Evolutionary conservation across 371 early-diverging fungal species (phyloP).

Genomic region (Mucor velutinosus): DNA sequence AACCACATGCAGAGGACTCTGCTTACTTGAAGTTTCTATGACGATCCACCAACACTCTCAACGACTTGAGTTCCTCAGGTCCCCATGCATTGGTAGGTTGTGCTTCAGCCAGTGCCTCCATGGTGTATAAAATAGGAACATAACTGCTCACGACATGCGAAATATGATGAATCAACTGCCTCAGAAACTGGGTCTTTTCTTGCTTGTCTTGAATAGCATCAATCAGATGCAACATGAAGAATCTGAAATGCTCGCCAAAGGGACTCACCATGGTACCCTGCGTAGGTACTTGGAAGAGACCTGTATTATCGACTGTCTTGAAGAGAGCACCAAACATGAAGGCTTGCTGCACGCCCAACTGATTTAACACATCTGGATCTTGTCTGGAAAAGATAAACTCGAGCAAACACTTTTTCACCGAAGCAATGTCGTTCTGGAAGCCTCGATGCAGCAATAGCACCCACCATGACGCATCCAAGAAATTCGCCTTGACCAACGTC

Average conservation of each 20-base stretch:
- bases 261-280: constrained; percentile 50
- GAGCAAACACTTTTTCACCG: constrained; percentile 41
- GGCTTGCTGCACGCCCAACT: constrained; percentile 31
- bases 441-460: constrained; percentile 44
- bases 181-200: constrained; percentile 33
- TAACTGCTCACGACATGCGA: constrained; percentile 41
- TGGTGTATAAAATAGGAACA: constrained; percentile 41
- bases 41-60: constrained; percentile 44
- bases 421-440: constrained; percentile 42
- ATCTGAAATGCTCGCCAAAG: constrained; percentile 43
- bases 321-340: constrained; percentile 48
- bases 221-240: constrained; percentile 31
- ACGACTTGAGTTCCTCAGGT: constrained; percentile 47
- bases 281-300: constrained; percentile 40
- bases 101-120: constrained; percentile 41
- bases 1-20: neutral
- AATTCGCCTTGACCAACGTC: constrained; percentile 23
- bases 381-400: constrained; percentile 43
- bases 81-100: constrained; percentile 35
- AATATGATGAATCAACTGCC: constrained; percentile 44
- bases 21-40: constrained; percentile 49
- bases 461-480: constrained; percentile 50
- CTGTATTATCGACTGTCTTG: constrained; percentile 35
- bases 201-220: constrained; percentile 16
- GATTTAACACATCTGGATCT: constrained; percentile 24